Conservation (phyloP, 768 basidiomycete genomes). For the Tylopilus sp. region DNA sequence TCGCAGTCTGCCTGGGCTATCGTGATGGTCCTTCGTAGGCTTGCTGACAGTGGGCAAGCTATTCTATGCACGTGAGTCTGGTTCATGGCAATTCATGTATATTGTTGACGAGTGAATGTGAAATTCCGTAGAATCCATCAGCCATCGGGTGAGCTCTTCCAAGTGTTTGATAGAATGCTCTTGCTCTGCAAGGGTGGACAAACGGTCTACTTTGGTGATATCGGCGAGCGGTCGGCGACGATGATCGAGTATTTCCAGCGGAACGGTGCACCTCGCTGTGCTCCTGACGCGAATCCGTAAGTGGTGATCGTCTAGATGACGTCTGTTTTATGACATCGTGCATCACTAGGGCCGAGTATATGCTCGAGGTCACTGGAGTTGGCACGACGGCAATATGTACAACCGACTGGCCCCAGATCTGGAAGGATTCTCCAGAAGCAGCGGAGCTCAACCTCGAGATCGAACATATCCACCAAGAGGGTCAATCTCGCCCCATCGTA, state of each 20-base stretch:
- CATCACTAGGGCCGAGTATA: slow-evolving; percentile 7
- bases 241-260: slow-evolving; percentile 21
- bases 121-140: not conserved
- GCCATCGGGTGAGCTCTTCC: slow-evolving; percentile 37
- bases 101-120: not conserved
- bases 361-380: not conserved
- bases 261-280: not conserved
- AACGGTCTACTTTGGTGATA: slow-evolving; percentile 64
- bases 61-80: slow-evolving; percentile 50
- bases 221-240: slow-evolving; percentile 21
- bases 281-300: not conserved
- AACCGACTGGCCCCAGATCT: not conserved
- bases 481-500: not conserved
- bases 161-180: slow-evolving; percentile 48
- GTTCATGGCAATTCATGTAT: not conserved
- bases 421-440: not conserved
- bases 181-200: slow-evolving; percentile 53
- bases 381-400: not conserved
- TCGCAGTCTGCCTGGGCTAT: slow-evolving; percentile 52
- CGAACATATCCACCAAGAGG: not conserved
- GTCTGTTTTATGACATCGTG: not conserved
- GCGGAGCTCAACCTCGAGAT: not conserved
- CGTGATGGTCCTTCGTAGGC: slow-evolving; percentile 45
- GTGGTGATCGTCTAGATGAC: not conserved
- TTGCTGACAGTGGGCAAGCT: slow-evolving; percentile 51